Base-by-base conservation (phyloP, 192 early-diverging fungal species). In the Spizellomyces sp. region DNA sequence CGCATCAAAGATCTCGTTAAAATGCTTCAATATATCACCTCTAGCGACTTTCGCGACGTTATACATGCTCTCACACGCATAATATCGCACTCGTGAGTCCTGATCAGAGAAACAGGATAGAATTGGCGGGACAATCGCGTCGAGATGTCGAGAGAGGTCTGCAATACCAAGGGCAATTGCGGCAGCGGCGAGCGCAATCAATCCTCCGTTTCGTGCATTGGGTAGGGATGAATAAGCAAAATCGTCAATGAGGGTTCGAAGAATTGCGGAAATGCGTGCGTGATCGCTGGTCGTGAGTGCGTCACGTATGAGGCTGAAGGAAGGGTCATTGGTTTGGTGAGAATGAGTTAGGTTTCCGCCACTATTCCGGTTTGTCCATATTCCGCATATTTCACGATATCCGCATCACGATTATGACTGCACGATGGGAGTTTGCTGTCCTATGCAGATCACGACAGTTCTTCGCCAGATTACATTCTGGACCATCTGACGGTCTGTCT, bases 1-100 rank as follows among this genome's bases (percentile, higher is more conserved):
- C 45, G 92, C 94, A 79, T 99, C 98, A 86, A 99, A 98, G 5
- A 99, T 89, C 46, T 95, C 94, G 70, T 98, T 98, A 56, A 99
- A 99, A 77, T 90, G 97, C 36, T 89, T 78, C 57, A 99, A 77
- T 10, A 97, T 90, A 61, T 92, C 88, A 5, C 91, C 91, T 46
- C 92, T 83, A 27, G 96, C 94, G 5, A 98, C 98, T 62, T 99
- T 99, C 21, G 91, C 90, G 59, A 99, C 95, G 76, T 99, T 99
- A 73, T 99, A 99, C 88, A 98, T 91, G 64, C 89, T 90, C 79
- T 99, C 98, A 70, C 95, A 98, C 3, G 98, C 96, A 88, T 97
- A 99, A 84, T 98, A 99, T 42, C 96, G 86, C 52, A 98, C 95
- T 12, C 93, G 84, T 41, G 89, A 88, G 76, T 99, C 98, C 62